Percentiles rank a stretch among this genome's conserved stretches.
Conservation (phyloP, 352 stramenopile genomes). For the Pythium utonaiense region DNA sequence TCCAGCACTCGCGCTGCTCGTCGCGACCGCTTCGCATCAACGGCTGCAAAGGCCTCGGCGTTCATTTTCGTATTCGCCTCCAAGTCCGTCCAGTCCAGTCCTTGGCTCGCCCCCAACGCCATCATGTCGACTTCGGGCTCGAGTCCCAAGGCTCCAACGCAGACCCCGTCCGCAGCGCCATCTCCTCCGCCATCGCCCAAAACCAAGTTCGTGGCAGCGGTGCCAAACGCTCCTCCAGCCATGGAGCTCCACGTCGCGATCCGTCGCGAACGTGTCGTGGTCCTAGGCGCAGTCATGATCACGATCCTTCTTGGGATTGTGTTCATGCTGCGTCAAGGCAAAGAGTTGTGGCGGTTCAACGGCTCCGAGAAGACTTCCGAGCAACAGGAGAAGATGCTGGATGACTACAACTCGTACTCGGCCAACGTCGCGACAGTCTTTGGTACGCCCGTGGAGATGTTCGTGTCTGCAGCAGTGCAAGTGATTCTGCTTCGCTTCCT, state of each 20-base stretch:
- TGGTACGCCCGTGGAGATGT: neutral
- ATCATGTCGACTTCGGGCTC: neutral
- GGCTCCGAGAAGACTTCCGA: neutral
- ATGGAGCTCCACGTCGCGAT: neutral
- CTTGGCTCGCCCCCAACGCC: neutral
- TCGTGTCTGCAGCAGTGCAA: neutral
- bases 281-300: neutral
- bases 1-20: no score
- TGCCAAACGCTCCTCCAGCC: neutral
- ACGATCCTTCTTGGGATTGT: neutral
- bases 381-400: neutral
- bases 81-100: no score
- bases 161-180: neutral
- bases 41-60: no score
- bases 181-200: neutral
- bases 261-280: neutral
- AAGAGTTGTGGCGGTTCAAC: neutral
- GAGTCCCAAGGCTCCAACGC: neutral
- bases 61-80: neutral
- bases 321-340: neutral
- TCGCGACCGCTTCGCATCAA: neutral
- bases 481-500: neutral
- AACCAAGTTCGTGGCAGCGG: neutral
- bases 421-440: neutral
- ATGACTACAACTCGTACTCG: neutral